Base-by-base conservation (phyloP, 352 stramenopile genomes). In the Chrysophaeum taylorii region DNA sequence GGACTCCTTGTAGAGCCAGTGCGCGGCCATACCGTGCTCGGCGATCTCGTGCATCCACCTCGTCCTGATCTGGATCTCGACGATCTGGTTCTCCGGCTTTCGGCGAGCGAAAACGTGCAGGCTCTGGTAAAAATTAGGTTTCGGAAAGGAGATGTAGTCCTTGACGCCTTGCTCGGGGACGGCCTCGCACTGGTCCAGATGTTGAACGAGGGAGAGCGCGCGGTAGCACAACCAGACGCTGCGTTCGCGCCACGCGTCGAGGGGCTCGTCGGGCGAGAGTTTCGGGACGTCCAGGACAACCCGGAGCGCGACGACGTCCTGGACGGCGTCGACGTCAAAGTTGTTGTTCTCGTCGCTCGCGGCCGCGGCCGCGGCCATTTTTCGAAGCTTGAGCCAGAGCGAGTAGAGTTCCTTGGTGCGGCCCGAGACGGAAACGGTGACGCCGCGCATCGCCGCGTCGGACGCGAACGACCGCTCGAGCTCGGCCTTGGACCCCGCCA, bases 131-230 rank as follows among this genome's bases (percentile, higher is more conserved):
- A 84, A 84, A 76, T 92, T 92, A 0, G 82, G 79, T 72, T 92
- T 92, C 2, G 84, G 83, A 45, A 88, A 86, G 21, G 77, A 85
- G 57, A 92, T 89, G 71, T 92, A 92, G 71, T 92, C 86, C 69
- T 92, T 89, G 1, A 89, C 81, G 33, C 78, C 75, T n/a, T n/a
- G 23, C 4, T 78, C 85, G 0, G 83, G 83, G 29, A 89, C 76
- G 0, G 83, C 81, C 69, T 86, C 76, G 75, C 86, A 89, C 25
- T 76, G 78, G 15, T 81, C 76, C 12, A 89, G 69, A 54, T 88
- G 81, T 42, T 89, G 84, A 0, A 90, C 81, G 21, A 88, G 62
- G 27, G 82, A 82, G n/a, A 90, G 69, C 7, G 88, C 82, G 76
- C 87, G 82, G 69, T 89, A 90, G 71, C 84, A 90, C 0, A 88